phyloP scores from a whole-genome alignment of 176 grass and related monocot species.

The Hordeum vulgare region MorexV3_pseudomolecules_assembly NC_058519.1:635955541-635956040 shows the following conservation, averaged over 20 bases:
- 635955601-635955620: neutral
- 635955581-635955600: constrained; percentile 25
- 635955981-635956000: neutral
- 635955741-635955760: neutral
- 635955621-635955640: neutral
- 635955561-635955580: constrained; percentile 50
- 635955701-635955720: neutral
- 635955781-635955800: neutral
- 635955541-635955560: constrained; percentile 45
- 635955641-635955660: neutral
- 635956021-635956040: neutral
- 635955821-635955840: neutral
- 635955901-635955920: neutral
- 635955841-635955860: neutral
- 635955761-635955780: neutral
- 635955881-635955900: neutral
- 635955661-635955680: neutral
- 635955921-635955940: neutral
- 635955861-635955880: neutral
- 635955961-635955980: neutral
- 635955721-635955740: neutral
- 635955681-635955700: neutral
- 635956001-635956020: neutral
- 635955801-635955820: neutral
- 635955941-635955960: neutral